Evolutionary conservation across 345 rosid species (phyloP), one percentile per base, ranked within the genome.

Genomic region (Litchi chinensis): DNA sequence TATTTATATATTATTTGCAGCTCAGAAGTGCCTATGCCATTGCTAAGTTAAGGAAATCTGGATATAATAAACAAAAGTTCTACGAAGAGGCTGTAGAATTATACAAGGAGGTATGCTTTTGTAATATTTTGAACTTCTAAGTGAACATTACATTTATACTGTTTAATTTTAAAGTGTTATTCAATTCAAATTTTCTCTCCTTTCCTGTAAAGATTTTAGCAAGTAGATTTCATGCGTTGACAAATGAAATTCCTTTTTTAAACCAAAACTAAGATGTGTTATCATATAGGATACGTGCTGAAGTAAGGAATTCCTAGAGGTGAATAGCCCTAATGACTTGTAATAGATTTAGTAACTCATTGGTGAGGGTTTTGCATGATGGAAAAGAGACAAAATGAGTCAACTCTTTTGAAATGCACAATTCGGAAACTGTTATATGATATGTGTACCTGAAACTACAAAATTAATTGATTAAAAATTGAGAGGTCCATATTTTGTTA

Each of bases 1-100:
- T 60, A 19, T 60, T n/a, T 60, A n/a, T 48, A 60, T 65, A 22
- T 59, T 56, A 56, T 74, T 83, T 87, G 81, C 88, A 96, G 99
- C 84, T 94, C 46, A 91, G 88, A 89, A 96, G 91, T 78, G 98
- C 98, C 43, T 94, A 90, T 71, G 97, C 98, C 60, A 87, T 96
- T 24, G 80, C 91, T 24, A 96, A 90, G 88, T 83, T 96, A 83
- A 91, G 94, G 85, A 96, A 86, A 90, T 68, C 91, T 10, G 99
- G 99, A 73, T 96, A 94, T 79, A 87, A 97, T 18, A 96, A 93
- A 83, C 75, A 91, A 37, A 69, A 82, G 72, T 93, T 96, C 89
- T 96, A 96, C 80, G 40, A 75, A 79, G 97, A 94, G 85, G 99
- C 98, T 74, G 60, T 89, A 46, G 86, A 83, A 32, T 79, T 93